phyloP scores from a whole-genome alignment of 2,329 filamentous ascomycete species.

The Paramyrothecium sp. region DNA sequence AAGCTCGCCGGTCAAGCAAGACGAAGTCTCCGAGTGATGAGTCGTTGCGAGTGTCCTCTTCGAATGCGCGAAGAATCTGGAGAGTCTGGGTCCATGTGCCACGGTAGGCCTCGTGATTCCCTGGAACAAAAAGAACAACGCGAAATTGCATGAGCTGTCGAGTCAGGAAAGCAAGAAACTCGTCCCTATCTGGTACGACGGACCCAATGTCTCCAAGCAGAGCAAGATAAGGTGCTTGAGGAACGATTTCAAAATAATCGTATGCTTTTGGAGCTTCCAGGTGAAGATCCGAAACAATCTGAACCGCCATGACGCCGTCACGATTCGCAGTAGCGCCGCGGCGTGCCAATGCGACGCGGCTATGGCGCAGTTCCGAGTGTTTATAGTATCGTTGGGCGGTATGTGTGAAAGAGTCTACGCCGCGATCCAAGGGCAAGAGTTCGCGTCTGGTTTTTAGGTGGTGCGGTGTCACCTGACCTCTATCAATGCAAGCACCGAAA shows the following conservation, averaged over 20 bases:
- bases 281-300: slow-evolving; percentile 59
- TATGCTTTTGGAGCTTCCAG: slow-evolving; percentile 50
- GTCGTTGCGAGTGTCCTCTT: slow-evolving; percentile 20
- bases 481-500: too few species aligned
- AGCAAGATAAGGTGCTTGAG: slow-evolving; percentile 48
- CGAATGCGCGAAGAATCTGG: slow-evolving; percentile 26
- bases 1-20: slow-evolving; percentile 31
- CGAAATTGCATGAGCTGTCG: slow-evolving; percentile 46
- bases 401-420: too few species aligned
- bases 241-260: slow-evolving; percentile 45
- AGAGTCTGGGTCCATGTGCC: slow-evolving; percentile 33
- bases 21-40: slow-evolving; percentile 33
- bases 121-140: slow-evolving; percentile 49
- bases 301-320: slow-evolving; percentile 15
- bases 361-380: too few species aligned
- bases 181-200: slow-evolving; percentile 32
- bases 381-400: too few species aligned
- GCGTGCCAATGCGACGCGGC: too few species aligned
- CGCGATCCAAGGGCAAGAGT: too few species aligned
- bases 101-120: slow-evolving; percentile 56
- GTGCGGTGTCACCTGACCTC: too few species aligned
- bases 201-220: slow-evolving; percentile 58
- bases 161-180: slow-evolving; percentile 44
- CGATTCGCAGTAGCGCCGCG: too few species aligned
- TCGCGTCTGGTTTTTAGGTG: too few species aligned